These are phyloP conservation scores for Bolboschoenus planiculmis DNA, from an alignment of 176 grass and related monocot species.

Conservation along the genomic window DNA sequence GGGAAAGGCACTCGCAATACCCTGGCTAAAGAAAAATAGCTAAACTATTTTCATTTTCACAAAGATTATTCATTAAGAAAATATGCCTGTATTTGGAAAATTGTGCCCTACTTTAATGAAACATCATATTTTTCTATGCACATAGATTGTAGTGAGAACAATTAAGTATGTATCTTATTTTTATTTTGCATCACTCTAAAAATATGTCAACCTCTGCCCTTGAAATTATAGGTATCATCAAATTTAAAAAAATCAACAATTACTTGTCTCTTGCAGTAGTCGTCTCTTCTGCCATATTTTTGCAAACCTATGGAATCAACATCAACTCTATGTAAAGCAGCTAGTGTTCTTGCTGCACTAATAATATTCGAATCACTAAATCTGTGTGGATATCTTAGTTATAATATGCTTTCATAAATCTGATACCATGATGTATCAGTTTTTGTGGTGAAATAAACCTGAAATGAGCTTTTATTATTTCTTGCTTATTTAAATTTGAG, in stretches of 20 bases:
- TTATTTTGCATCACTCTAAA: not conserved
- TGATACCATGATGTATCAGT: no score
- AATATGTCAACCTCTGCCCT: not conserved
- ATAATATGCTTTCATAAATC: no score
- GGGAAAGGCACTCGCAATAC: no score
- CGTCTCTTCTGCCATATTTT: conserved; percentile 77
- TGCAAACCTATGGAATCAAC: conserved; percentile 61
- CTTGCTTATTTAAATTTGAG: no score
- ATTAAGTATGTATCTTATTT: not conserved
- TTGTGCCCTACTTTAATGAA: not conserved
- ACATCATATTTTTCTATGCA: not conserved
- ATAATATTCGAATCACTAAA: no score
- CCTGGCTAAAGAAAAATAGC: not conserved
- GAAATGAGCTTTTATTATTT: no score
- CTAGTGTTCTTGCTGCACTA: conserved; percentile 53
- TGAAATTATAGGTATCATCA: not conserved
- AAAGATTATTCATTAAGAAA: not conserved
- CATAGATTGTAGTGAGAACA: not conserved
- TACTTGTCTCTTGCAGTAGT: conserved; percentile 98
- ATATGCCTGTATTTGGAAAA: not conserved
- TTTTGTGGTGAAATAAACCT: no score
- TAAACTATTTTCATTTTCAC: not conserved
- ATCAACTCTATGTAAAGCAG: conserved; percentile 71
- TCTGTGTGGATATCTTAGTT: no score
- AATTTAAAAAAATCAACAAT: not conserved